Percentiles rank a stretch among this genome's conserved stretches.
phyloP scores from a whole-genome alignment of 1,284 basidiomycete species.

The Tilletia caries region DNA sequence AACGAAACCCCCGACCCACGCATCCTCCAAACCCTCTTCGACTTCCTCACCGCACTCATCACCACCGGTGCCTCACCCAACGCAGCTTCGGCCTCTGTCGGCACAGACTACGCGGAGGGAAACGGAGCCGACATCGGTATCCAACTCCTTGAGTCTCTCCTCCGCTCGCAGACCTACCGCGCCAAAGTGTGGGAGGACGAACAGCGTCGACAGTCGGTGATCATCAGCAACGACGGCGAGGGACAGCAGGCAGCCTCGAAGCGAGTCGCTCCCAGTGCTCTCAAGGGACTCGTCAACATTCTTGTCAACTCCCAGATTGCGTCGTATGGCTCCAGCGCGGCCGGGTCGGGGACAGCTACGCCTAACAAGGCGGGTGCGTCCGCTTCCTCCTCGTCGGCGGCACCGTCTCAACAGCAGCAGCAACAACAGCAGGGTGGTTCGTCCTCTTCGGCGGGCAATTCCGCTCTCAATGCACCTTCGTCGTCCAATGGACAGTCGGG shows the following conservation, averaged over 20 bases:
- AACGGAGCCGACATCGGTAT: slow-evolving; percentile 84
- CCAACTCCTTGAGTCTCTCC: slow-evolving; percentile 80
- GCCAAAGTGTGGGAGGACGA: slow-evolving; percentile 57
- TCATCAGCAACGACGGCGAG: slow-evolving; percentile 18
- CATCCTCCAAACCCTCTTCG: slow-evolving; percentile 13
- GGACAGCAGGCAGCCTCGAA: slow-evolving; percentile 14
- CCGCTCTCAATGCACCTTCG: not conserved
- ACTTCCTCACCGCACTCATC: slow-evolving; percentile 21
- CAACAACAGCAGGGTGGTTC: too few relatives aligned
- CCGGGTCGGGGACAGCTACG: slow-evolving; percentile 30
- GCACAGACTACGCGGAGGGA: slow-evolving; percentile 41
- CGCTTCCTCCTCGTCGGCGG: not conserved
- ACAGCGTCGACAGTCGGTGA: slow-evolving; percentile 30
- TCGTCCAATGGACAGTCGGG: not conserved
- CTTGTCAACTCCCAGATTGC: slow-evolving; percentile 28
- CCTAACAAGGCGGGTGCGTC: slow-evolving; percentile 7
- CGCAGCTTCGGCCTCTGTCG: slow-evolving; percentile 26
- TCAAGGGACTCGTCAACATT: slow-evolving; percentile 35
- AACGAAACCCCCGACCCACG: slow-evolving; percentile 43
- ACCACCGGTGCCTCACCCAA: slow-evolving; percentile 25
- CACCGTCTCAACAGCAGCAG: not conserved
- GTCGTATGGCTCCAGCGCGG: slow-evolving; percentile 22
- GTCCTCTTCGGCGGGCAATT: too few relatives aligned
- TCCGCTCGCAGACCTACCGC: slow-evolving; percentile 75
- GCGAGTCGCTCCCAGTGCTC: slow-evolving; percentile 25